Percentiles rank a stretch among this genome's conserved stretches.
Conservation (phyloP, 805 yeast genomes). For the Hanseniaspora mollemarum region DNA sequence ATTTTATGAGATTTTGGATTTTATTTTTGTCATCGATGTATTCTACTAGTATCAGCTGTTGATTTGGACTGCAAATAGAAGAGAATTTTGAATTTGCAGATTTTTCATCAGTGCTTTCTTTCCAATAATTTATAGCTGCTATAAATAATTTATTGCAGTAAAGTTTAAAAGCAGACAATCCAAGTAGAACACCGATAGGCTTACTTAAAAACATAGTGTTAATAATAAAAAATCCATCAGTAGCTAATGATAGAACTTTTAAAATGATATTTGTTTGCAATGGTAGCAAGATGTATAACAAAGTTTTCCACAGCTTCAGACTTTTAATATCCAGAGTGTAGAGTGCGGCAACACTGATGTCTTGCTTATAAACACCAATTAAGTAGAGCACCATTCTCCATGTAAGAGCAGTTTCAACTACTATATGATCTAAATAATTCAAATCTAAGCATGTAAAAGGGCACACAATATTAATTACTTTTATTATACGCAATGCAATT, state of each 20-base stretch:
- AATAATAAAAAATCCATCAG: neutral
- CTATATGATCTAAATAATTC: neutral
- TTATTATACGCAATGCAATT: neutral
- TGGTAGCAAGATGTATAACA: neutral
- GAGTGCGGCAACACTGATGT: neutral
- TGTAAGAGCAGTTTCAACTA: neutral
- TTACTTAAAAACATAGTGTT: neutral
- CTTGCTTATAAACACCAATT: neutral
- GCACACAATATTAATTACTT: too few relatives aligned
- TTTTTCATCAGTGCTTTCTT: neutral
- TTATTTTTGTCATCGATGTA: neutral
- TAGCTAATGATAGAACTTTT: neutral
- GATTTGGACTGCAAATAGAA: neutral
- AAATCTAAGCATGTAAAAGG: too few relatives aligned
- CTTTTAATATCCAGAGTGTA: neutral
- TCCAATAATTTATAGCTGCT: neutral
- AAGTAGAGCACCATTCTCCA: slow-evolving; percentile 1
- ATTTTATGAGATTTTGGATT: too few relatives aligned
- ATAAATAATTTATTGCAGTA: neutral
- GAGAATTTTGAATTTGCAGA: neutral
- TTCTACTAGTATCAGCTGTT: neutral
- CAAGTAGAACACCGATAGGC: slow-evolving; percentile 1
- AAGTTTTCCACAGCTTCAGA: neutral
- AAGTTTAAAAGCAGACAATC: neutral
- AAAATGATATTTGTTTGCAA: neutral